These are phyloP conservation scores for Dothideomycetes sp. DNA, from an alignment of 2,329 filamentous ascomycete genomes.

Conservation along the genomic window DNA sequence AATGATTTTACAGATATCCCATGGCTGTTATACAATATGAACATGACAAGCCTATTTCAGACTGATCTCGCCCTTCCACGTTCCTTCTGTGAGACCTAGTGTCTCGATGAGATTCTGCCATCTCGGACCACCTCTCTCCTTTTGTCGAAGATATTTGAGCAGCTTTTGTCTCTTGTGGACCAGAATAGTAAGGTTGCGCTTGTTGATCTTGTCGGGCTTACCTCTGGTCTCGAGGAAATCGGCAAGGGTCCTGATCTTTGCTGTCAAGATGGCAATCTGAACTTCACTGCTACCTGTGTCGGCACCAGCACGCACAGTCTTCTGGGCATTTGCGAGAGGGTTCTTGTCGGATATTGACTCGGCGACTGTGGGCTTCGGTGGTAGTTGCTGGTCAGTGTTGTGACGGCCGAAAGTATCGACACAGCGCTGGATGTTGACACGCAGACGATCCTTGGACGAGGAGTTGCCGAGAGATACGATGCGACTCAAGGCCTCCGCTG, in stretches of 20 bases:
- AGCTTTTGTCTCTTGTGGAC: constrained; percentile 86
- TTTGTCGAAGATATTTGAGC: constrained; percentile 73
- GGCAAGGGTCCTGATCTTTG: constrained; percentile 79
- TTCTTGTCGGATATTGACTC: constrained; percentile 34
- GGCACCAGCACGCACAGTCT: constrained; percentile 62
- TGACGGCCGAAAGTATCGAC: constrained; percentile 85
- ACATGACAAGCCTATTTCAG: constrained; percentile 44
- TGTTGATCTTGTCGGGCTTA: constrained; percentile 86
- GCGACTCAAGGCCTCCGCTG: constrained; percentile 64
- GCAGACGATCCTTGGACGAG: constrained; percentile 66
- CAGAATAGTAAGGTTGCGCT: constrained; percentile 75
- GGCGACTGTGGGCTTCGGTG: constrained; percentile 47
- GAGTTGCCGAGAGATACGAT: constrained; percentile 72
- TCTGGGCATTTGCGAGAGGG: constrained; percentile 31
- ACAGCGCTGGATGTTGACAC: constrained; percentile 76
- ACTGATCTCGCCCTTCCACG: constrained; percentile 83
- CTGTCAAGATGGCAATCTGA: constrained; percentile 90
- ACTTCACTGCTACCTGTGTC: constrained; percentile 96
- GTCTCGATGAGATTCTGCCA: constrained; percentile 81
- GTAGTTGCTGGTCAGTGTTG: constrained; percentile 65
- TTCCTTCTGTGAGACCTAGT: constrained; percentile 76
- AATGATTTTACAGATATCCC: constrained; percentile 12
- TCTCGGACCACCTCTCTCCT: constrained; percentile 82
- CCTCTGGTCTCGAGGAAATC: constrained; percentile 61
- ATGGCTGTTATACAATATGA: not conserved